phyloP scores from a whole-genome alignment of 1,284 basidiomycete genomes.

The Pulchroboletus neoregius region DNA sequence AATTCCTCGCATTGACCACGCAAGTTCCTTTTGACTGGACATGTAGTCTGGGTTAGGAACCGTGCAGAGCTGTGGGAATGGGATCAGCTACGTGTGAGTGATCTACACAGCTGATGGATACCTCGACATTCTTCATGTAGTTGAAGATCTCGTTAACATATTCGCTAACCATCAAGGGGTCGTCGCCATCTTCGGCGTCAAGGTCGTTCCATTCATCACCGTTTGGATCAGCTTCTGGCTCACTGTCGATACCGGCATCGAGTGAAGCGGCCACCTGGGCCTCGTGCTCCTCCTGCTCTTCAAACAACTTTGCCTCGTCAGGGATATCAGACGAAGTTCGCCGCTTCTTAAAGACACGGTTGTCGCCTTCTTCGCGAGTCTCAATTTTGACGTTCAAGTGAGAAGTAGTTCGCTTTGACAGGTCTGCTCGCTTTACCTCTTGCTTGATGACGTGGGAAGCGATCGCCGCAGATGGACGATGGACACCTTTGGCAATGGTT shows the following conservation, averaged over 20 bases:
- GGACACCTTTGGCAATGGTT: constrained; percentile 1
- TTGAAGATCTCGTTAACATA: constrained; percentile 94
- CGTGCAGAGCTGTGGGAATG: constrained; percentile 57
- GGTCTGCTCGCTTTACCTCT: constrained; percentile 29
- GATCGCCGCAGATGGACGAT: constrained; percentile 11
- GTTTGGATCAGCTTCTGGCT: constrained; percentile 57
- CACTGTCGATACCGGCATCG: constrained; percentile 38
- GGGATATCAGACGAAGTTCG: constrained; percentile 68
- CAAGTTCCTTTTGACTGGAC: constrained; percentile 84
- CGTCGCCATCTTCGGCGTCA: constrained; percentile 90
- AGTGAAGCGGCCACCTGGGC: constrained; percentile 36
- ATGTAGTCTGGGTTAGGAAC: constrained; percentile 91
- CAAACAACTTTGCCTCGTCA: constrained; percentile 43
- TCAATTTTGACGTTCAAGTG: constrained; percentile 28
- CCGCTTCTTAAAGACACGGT: constrained; percentile 63
- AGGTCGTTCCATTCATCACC: constrained; percentile 80
- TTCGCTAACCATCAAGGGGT: constrained; percentile 96
- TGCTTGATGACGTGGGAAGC: constrained; percentile 25
- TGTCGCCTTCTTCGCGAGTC: constrained; percentile 44
- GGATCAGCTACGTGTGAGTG: constrained; percentile 1
- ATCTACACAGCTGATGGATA: constrained; percentile 28
- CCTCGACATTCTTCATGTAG: constrained; percentile 81
- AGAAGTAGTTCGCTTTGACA: constrained; percentile 28
- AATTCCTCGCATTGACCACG: constrained; percentile 93
- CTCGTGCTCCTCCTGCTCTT: constrained; percentile 27